phyloP scores from a whole-genome alignment of 805 yeast genomes.

The Candida dajiaensis region DNA sequence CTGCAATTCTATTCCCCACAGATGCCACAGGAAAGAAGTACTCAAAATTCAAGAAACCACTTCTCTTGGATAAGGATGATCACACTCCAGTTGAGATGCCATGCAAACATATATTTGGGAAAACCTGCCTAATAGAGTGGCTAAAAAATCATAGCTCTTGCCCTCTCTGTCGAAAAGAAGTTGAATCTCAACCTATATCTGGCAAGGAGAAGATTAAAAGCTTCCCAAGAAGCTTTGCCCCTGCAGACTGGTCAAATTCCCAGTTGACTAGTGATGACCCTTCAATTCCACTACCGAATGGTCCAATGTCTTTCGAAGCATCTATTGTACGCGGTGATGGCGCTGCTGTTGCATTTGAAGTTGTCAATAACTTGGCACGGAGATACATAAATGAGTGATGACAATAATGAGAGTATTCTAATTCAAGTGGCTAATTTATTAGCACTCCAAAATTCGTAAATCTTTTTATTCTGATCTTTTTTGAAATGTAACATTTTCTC shows the following conservation, averaged over 20 bases:
- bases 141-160: slow-evolving; percentile 65
- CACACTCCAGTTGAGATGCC: slow-evolving; percentile 76
- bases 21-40: slow-evolving; percentile 12
- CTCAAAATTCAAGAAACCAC: slow-evolving; percentile 4
- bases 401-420: no score
- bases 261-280: slow-evolving; percentile 16
- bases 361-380: not conserved
- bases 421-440: no score
- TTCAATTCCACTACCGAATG: slow-evolving; percentile 13
- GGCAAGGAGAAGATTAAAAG: slow-evolving; percentile 7
- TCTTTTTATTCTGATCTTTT: no score
- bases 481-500: no score
- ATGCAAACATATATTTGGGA: slow-evolving; percentile 83
- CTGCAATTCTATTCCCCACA: slow-evolving; percentile 13
- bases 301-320: not conserved
- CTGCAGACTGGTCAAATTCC: slow-evolving; percentile 16
- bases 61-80: slow-evolving; percentile 1
- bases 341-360: not conserved
- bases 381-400: not conserved
- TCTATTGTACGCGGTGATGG: not conserved
- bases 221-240: slow-evolving; percentile 11
- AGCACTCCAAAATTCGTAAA: no score
- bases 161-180: slow-evolving; percentile 57
- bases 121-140: slow-evolving; percentile 80
- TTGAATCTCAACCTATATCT: slow-evolving; percentile 13